These are phyloP conservation scores for Hypoxylon sp. DNA, from an alignment of 2,329 filamentous ascomycete genomes.

Conservation along the genomic window DNA sequence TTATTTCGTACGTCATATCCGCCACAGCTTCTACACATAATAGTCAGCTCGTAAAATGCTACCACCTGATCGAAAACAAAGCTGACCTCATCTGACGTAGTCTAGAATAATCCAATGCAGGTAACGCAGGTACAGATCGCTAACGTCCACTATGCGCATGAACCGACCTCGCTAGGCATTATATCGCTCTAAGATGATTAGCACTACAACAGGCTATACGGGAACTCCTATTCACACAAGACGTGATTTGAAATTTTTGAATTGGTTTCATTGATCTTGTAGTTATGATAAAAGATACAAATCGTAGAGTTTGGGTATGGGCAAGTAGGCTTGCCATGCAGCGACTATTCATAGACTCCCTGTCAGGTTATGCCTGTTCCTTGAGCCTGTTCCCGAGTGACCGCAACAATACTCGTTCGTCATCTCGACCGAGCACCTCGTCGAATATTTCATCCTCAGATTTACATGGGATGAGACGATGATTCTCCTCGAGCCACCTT, in stretches of 20 bases:
- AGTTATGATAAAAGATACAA: constrained; percentile 51
- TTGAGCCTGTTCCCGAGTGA: constrained; percentile 21
- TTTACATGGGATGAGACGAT: constrained; percentile 7
- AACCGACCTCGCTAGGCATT: neutral
- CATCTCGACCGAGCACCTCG: constrained; percentile 35
- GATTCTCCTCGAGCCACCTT: constrained; percentile 14
- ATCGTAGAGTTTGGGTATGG: constrained; percentile 42
- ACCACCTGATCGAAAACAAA: neutral
- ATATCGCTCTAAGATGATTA: neutral
- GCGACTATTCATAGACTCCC: constrained; percentile 46
- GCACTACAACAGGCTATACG: constrained; percentile 8
- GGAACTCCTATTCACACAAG: neutral
- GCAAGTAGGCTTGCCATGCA: constrained; percentile 37
- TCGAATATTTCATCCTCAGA: constrained; percentile 10
- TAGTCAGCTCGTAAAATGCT: constrained; percentile 8
- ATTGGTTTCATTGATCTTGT: constrained; percentile 48
- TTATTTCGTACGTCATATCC: constrained; percentile 4
- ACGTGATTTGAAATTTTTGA: constrained; percentile 28
- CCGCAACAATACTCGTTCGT: constrained; percentile 25
- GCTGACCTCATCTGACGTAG: constrained; percentile 18
- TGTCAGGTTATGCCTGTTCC: constrained; percentile 42
- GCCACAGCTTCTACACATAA: neutral
- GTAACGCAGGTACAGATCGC: neutral
- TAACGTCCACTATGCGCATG: neutral
- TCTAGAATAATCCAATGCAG: neutral